Conservation (phyloP, 441 rosid species). For the Erodium chrysanthum region DNA sequence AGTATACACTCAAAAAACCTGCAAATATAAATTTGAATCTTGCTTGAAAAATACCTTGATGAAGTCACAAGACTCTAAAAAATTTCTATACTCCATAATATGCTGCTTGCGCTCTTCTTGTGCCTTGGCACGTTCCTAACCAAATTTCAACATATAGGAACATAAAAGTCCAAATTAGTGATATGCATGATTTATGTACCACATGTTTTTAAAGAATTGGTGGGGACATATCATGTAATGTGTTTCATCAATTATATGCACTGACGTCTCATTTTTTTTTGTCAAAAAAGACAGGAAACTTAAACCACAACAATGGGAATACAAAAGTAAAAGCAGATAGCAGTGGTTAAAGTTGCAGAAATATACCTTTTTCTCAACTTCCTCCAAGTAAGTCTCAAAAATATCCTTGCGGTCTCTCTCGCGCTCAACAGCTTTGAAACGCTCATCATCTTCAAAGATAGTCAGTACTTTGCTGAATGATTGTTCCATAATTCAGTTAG, state of each 20-base stretch:
- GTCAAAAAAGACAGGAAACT: background rate
- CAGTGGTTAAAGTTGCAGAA: background rate
- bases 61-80: slow-evolving; percentile 57
- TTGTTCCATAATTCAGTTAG: slow-evolving; percentile 19
- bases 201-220: background rate
- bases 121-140: slow-evolving; percentile 47
- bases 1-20: slow-evolving; percentile 1
- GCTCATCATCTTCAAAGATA: slow-evolving; percentile 53
- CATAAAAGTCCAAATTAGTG: background rate
- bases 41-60: slow-evolving; percentile 41
- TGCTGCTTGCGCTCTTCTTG: slow-evolving; percentile 50
- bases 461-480: slow-evolving; percentile 50
- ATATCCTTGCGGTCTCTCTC: slow-evolving; percentile 63
- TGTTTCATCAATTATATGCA: background rate
- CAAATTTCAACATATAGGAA: slow-evolving; percentile 22
- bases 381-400: slow-evolving; percentile 48
- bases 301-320: slow-evolving; percentile 6
- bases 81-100: slow-evolving; percentile 41
- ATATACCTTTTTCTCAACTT: slow-evolving; percentile 45
- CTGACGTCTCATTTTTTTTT: no score
- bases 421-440: slow-evolving; percentile 57
- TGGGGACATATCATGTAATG: background rate
- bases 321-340: slow-evolving; percentile 3
- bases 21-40: slow-evolving; percentile 9
- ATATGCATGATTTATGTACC: background rate